Evolutionary conservation across 805 yeast species (phyloP).

Genomic region (Candida gorgasii): DNA sequence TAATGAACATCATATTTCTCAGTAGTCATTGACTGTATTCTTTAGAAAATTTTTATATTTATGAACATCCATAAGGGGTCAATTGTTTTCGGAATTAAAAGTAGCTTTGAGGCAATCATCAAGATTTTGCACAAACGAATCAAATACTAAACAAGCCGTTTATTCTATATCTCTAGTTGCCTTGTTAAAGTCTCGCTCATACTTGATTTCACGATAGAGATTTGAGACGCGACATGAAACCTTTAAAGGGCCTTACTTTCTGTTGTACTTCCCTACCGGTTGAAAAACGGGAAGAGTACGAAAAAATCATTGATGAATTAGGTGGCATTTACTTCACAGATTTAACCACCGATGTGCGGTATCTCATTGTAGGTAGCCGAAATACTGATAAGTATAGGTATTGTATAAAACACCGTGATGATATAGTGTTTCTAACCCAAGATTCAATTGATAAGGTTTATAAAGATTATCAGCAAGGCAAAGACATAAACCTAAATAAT

Average conservation of each 20-base stretch:
- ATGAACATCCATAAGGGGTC: too few species aligned
- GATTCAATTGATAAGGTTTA: slow-evolving; percentile 46
- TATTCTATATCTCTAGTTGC: too few species aligned
- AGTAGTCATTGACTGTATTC: too few species aligned
- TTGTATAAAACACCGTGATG: slow-evolving; percentile 52
- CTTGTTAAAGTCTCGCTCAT: background rate
- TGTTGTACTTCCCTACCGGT: slow-evolving; percentile 57
- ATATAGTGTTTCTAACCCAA: slow-evolving; percentile 56
- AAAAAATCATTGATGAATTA: slow-evolving; percentile 48
- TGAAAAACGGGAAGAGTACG: slow-evolving; percentile 42
- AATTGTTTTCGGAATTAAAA: too few species aligned
- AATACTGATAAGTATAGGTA: slow-evolving; percentile 57
- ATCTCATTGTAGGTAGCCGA: slow-evolving; percentile 59
- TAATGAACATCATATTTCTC: too few species aligned
- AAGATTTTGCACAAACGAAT: too few species aligned
- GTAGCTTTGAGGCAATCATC: too few species aligned
- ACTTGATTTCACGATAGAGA: background rate
- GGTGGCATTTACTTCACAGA: slow-evolving; percentile 63
- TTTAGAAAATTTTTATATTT: too few species aligned
- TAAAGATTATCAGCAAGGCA: slow-evolving; percentile 55
- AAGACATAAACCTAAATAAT: slow-evolving; percentile 22
- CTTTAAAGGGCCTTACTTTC: slow-evolving; percentile 51
- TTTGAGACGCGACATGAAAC: slow-evolving; percentile 19
- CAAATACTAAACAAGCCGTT: too few species aligned
- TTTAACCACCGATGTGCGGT: slow-evolving; percentile 60